Conservation (phyloP, 345 rosid genomes). For the Brassica carinata region DNA sequence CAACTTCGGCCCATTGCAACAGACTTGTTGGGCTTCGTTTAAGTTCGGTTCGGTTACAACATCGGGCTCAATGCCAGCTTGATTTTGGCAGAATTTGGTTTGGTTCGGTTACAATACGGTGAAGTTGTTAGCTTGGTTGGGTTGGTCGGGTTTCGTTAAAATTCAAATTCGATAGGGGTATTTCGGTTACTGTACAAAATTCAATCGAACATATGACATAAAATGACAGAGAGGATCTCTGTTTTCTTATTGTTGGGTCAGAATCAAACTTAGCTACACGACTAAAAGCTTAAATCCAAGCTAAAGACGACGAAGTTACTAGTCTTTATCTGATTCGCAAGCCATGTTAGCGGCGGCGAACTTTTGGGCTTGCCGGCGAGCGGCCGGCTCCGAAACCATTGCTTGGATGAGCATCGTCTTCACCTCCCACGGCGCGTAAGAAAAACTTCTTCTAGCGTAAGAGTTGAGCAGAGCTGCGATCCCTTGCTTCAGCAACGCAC, state of each 20-base stretch:
- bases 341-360: conserved; percentile 71
- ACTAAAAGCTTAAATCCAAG: no score
- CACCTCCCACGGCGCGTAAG: conserved; percentile 78
- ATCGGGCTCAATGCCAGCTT: no score
- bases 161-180: background rate
- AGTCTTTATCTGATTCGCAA: conserved; percentile 34
- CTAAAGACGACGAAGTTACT: conserved; percentile 2
- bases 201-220: background rate
- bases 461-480: conserved; percentile 83
- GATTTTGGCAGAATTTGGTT: no score
- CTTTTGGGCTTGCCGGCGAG: conserved; percentile 51
- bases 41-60: background rate
- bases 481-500: conserved; percentile 64
- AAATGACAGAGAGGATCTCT: no score
- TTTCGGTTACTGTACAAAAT: background rate
- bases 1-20: background rate
- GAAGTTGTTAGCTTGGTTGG: no score
- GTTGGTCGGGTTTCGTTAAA: no score
- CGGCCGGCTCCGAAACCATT: conserved; percentile 65
- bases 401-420: conserved; percentile 74
- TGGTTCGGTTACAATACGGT: no score
- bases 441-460: conserved; percentile 59
- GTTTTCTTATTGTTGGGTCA: no score
- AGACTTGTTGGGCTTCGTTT: background rate
- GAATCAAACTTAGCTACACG: no score